Evolutionary conservation across 2,329 filamentous ascomycete species (phyloP), one percentile per base, ranked within the genome.

Genomic region (Tolypocladium album): DNA sequence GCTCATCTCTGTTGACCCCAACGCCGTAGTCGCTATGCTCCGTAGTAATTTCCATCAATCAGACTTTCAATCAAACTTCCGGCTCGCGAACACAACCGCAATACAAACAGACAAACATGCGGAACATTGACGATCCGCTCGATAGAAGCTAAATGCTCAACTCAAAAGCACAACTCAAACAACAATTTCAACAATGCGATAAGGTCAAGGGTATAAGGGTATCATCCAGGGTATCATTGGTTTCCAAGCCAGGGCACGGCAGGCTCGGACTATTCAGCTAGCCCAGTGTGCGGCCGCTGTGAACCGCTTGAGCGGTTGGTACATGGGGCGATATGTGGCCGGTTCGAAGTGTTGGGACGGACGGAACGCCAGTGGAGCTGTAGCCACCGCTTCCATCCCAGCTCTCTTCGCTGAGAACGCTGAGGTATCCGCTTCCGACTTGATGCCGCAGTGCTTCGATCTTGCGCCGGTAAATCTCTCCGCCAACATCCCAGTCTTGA

Each of bases 381-480:
- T 64, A 67, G 55, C 64, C 59, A 9, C 63, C 64, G 55, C 72
- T 73, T 8, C 76, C 66, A 63, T 85, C 80, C 83, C 84, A 87
- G 50, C 76, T 80, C 71, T 94, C 89, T 67, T 96, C 92, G 62
- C 89, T 88, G 57, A 97, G 78, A 17, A 89, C 90, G 63, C 87
- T 92, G 45, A 99, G 82, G 82, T 96, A 99, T 43, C 87, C 89
- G 67, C 87, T 90, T 39, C 92, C 92, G 64, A 96, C 87, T 68
- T 93, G 90, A 68, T 88, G 88, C 62, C 92, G 88, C 59, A 97
- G 76, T 3, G 89, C 86, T 72, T 96, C 92, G 59, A 97, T 88
- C 73, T 94, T 94, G 71, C 89, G 89, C 60, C 89, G 86, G 73
- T 96, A 97, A 9, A 90, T 78, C 68, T 94, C 90, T 59, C 88